A percentile compares a stretch with the other conserved stretches of the same genome.
phyloP scores from a whole-genome alignment of 1,284 basidiomycete species.

The Meira miltonrushii region DNA sequence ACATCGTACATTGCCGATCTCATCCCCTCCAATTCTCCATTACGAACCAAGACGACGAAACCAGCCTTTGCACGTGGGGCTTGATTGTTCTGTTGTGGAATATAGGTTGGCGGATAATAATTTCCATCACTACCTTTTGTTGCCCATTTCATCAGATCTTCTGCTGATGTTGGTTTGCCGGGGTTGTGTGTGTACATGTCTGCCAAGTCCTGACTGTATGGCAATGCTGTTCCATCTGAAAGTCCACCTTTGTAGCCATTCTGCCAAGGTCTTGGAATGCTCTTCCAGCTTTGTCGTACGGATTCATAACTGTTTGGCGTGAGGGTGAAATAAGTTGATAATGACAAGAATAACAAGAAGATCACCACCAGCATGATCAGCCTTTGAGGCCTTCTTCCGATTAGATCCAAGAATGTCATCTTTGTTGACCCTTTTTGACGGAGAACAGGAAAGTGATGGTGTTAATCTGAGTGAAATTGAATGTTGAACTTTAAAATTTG shows the following conservation, averaged over 20 bases:
- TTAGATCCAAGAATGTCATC: slow-evolving; percentile 28
- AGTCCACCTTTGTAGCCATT: background rate
- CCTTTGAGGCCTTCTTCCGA: slow-evolving; percentile 37
- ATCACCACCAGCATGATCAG: slow-evolving; percentile 30
- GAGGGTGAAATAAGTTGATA: slow-evolving; percentile 38
- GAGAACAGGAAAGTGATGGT: slow-evolving; percentile 2
- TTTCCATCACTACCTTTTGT: slow-evolving; percentile 43
- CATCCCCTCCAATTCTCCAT: slow-evolving; percentile 46
- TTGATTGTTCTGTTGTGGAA: slow-evolving; percentile 29
- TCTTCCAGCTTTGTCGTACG: slow-evolving; percentile 20
- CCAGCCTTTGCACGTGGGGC: slow-evolving; percentile 49
- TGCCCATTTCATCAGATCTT: slow-evolving; percentile 40
- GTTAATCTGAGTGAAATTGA: background rate
- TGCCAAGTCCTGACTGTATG: slow-evolving; percentile 14
- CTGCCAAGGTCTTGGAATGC: slow-evolving; percentile 20
- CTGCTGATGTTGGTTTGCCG: slow-evolving; percentile 24
- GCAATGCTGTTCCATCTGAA: slow-evolving; percentile 6
- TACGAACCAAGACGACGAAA: slow-evolving; percentile 51
- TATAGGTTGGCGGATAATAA: slow-evolving; percentile 43
- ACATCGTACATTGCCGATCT: slow-evolving; percentile 33
- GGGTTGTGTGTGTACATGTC: slow-evolving; percentile 44
- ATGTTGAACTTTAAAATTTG: background rate
- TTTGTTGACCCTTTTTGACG: slow-evolving; percentile 10
- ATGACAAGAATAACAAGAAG: slow-evolving; percentile 32
- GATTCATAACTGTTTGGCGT: slow-evolving; percentile 19